A percentile compares a stretch with the other conserved stretches of the same genome.
Conservation (phyloP, 192 early-diverging fungal genomes). For the Gryganskiella cystojenkinii region DNA sequence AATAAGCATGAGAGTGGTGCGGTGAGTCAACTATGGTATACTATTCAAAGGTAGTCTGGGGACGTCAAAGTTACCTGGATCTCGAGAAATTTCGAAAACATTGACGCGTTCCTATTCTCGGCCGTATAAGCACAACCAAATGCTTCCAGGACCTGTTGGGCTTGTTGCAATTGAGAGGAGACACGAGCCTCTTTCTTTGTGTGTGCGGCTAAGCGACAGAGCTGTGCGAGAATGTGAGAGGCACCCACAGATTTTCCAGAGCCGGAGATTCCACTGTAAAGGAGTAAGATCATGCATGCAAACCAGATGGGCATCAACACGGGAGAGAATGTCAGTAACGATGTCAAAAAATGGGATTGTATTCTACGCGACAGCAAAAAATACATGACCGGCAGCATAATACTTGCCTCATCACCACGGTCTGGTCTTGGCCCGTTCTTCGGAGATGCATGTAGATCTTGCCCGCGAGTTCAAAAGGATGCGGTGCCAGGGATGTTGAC, state of each 20-base stretch:
- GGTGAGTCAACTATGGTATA: neutral
- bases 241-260: conserved; percentile 86
- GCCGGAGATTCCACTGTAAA: conserved; percentile 81
- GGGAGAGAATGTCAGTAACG: no score
- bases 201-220: conserved; percentile 79
- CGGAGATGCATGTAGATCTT: conserved; percentile 76
- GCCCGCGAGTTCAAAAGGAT: conserved; percentile 77
- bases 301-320: no score
- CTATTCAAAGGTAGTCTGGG: neutral
- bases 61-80: conserved; percentile 65
- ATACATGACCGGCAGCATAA: neutral
- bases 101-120: conserved; percentile 74
- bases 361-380: no score
- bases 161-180: conserved; percentile 74
- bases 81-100: conserved; percentile 86
- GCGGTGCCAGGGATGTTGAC: conserved; percentile 57
- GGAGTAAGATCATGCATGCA: no score
- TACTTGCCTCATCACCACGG: conserved; percentile 68
- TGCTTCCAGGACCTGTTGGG: conserved; percentile 79
- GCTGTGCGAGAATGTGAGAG: conserved; percentile 76
- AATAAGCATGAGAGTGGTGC: neutral
- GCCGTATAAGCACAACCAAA: conserved; percentile 79
- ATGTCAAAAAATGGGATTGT: no score
- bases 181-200: conserved; percentile 81
- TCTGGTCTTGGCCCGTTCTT: conserved; percentile 73